Base-by-base conservation (phyloP, 192 early-diverging fungal species). In the Entomortierella parvispora region DNA sequence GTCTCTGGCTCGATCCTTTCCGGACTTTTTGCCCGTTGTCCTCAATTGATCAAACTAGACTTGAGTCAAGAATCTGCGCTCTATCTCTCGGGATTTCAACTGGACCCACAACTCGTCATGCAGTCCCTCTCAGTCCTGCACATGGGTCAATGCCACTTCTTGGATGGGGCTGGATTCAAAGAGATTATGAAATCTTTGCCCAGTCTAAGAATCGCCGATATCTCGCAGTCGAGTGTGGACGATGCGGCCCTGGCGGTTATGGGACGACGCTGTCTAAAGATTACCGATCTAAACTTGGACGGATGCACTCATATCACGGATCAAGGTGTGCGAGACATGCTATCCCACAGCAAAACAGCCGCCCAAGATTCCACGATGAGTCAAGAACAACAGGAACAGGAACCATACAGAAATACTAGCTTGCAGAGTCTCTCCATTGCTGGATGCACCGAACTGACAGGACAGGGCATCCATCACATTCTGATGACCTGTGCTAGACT, bases 81-180 rank as follows among this genome's bases (percentile, higher is more conserved):
- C 8, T 68, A 66, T 49, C 33, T 77, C 28, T 47, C 74, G 11
- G 74, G 43, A 14, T 53, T 68, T 40, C 52, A 59, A 20, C 9
- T 77, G 14, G 65, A 77, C 14, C 20, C 50, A 4, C 2, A 15
- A 2, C 46, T 60, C 0, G 25, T 29, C 14, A 43, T 77, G 65
- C 18, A 9, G 14, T 14, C 32, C 14, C 47, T 77, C 14, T 58
- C 60, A 4, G 48, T 40, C 11, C 49, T 77, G 3, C 7, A 58
- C 0, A 32, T 68, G 11, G 23, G 65, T 12, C 46, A 31, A 23
- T 77, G 74, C 34, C 65, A 68, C n/a, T 77, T 68, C 37, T n/a
- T 77, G 61, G 74, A 77, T 26, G 74, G 74, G 12, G 65, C 68
- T 45, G 65, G 65, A 26, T 68, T 59, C 52, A 68, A 77, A 46